Evolutionary conservation across 148 eudicot species (phyloP), one percentile per base, ranked within the genome.

Genomic region (Rhododendron simsii): DNA sequence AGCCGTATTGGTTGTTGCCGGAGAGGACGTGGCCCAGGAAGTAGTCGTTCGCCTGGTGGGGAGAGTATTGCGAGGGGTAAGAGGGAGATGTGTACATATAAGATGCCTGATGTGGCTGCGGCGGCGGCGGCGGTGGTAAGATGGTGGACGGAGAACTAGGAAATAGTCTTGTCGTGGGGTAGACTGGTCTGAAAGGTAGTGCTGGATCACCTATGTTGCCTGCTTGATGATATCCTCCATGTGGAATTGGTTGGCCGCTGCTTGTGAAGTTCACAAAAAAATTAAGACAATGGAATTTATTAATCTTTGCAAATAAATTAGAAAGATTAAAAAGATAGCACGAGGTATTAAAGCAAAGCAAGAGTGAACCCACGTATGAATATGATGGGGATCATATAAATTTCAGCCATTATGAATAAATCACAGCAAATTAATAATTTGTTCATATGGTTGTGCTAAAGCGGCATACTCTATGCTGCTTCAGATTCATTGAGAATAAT

Each of bases 91-190:
- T 78, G 90, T 91, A 93, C 30, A 90, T 77, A 50, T 87, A 88
- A 15, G 94, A 87, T 21, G 94, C 81, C 59, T 89, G 91, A 10
- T 85, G 88, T 53, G 84, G 77, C 9, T 86, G 89, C 0, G 85
- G 87, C 0, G 85, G 87, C 61, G 88, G 90, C 30, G 87, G 88
- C 12, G 88, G 10, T 41, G 26, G 87, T 9, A 88, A 48, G 26
- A 53, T 23, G 28, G 87, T 85, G 30, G 96, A 85, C 41, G 93
- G 85, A 28, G 92, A 81, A 16, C 90, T 89, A 16, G 95, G 86
- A 80, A 88, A 88, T 74, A 91, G 82, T 47, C 97, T 91, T 89
- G 96, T 85, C n/a, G 96, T 82, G 41, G 91, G 92, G 90, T 94
- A 93, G 12, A 90, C 91, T 80, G 92, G 87, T 51, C 91, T 87